phyloP scores from a whole-genome alignment of 257 asterid genomes.

The Sherardia arvensis region DNA sequence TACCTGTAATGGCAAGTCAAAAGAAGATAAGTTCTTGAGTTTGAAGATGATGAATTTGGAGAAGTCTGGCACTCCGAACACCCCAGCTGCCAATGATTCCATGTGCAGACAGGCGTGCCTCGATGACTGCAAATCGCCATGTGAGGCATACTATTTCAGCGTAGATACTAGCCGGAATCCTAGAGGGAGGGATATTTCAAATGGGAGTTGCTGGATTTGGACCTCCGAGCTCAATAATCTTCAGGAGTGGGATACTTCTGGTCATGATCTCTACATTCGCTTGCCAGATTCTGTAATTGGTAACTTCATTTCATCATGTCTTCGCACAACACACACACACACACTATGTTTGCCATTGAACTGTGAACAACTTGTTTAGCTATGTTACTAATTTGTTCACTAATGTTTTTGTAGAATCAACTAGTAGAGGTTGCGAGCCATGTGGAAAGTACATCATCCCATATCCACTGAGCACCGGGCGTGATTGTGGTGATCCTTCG shows the following conservation, averaged over 20 bases:
- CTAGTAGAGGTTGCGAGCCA: neutral
- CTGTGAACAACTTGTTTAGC: too few relatives aligned
- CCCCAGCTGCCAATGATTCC: too few relatives aligned
- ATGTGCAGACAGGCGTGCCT: neutral
- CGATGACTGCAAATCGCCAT: neutral
- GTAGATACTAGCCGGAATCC: neutral
- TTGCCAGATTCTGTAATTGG: neutral
- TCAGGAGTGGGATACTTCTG: neutral
- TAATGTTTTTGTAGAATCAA: neutral
- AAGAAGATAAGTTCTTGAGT: neutral
- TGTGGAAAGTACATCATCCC: too few relatives aligned
- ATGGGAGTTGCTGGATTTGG: neutral
- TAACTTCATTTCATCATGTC: neutral
- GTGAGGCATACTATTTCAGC: neutral
- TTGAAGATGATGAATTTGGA: neutral
- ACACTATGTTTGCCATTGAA: too few relatives aligned
- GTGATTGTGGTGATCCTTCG: neutral
- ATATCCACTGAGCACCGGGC: neutral
- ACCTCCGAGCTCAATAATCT: neutral
- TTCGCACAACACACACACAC: too few relatives aligned
- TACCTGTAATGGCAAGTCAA: neutral
- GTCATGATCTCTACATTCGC: neutral
- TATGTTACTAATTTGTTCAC: too few relatives aligned
- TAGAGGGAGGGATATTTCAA: too few relatives aligned
- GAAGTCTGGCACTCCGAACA: neutral